Base-by-base conservation (phyloP, 2,329 filamentous ascomycete genomes). In the Ophiostoma himal-ulmi region DNA sequence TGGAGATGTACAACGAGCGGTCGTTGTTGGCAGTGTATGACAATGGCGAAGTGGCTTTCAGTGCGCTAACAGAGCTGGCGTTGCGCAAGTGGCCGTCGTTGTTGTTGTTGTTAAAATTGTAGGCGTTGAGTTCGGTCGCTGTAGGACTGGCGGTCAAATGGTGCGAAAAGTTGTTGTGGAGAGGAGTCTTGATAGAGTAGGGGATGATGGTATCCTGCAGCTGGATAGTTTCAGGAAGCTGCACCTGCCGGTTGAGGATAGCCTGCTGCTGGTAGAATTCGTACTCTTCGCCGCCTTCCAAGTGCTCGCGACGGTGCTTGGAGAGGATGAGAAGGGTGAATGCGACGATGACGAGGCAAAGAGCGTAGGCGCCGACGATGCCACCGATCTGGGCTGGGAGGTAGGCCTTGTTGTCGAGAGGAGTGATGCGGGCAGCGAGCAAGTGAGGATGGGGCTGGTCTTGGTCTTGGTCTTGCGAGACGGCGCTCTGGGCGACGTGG, bases 321-420 rank as follows among this genome's bases (percentile, higher is more conserved):
- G 85, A 81, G 8, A 93, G 83, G 30, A 86, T 78, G 60, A 93
- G 82, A 8, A 93, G 82, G 66, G 87, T 81, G 44, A 87, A 82
- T 75, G 92, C 89, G 75, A 95, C 87, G 75, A 95, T 79, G 76
- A 93, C 83, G 77, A 96, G 84, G 48, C 88, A 91, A 72, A 92
- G 79, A 71, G 94, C 84, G 86, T 97, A 97, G 71, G 91, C 89
- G 72, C 89, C 93, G 71, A 94, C 85, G 72, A 98, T 91, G 74
- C 89, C 92, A 73, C 91, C 90, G 75, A 97, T 89, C 79, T 97
- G 90, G 71, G 88, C 89, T 22, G 93, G 92, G 30, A 97, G 86
- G 70, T 90, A 87, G 22, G 84, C 80, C 73, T 82, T 81, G 77
- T 93, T 84, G 75, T 88, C 82, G 67, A 87, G 78, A 6, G 52